phyloP scores from a whole-genome alignment of 805 yeast genomes.

The Yarrowia sp. region DNA sequence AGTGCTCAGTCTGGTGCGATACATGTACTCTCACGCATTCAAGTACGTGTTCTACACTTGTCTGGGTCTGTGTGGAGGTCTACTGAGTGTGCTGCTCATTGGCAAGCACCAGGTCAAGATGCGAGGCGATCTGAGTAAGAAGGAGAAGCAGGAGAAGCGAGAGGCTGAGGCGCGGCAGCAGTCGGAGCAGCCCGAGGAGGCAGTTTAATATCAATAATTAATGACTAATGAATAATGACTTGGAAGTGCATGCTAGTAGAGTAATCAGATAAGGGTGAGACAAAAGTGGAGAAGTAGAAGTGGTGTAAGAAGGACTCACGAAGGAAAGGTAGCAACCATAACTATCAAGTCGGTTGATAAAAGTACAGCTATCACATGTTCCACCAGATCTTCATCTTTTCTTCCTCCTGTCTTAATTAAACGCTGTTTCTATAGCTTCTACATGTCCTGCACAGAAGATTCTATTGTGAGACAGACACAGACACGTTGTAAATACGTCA shows the following conservation, averaged over 20 bases:
- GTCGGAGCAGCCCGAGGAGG: not conserved
- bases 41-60: constrained; percentile 36
- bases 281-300: not conserved
- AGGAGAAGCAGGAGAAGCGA: constrained; percentile 6
- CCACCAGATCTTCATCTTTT: no score
- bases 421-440: not conserved
- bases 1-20: constrained; percentile 18
- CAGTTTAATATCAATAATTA: not conserved
- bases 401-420: not conserved
- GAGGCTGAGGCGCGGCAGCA: not conserved
- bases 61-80: constrained; percentile 26
- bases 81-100: constrained; percentile 26
- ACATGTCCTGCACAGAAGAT: not conserved
- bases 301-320: no score
- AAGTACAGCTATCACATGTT: no score
- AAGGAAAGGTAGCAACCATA: no score
- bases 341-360: no score
- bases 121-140: constrained; percentile 36
- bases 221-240: not conserved
- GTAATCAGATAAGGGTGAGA: no score
- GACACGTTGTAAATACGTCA: not conserved
- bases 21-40: constrained; percentile 35
- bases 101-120: constrained; percentile 38
- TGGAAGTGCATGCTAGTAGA: no score
- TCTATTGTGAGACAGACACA: not conserved